phyloP scores from a whole-genome alignment of 345 rosid species.

The Orychophragmus violaceus region DNA sequence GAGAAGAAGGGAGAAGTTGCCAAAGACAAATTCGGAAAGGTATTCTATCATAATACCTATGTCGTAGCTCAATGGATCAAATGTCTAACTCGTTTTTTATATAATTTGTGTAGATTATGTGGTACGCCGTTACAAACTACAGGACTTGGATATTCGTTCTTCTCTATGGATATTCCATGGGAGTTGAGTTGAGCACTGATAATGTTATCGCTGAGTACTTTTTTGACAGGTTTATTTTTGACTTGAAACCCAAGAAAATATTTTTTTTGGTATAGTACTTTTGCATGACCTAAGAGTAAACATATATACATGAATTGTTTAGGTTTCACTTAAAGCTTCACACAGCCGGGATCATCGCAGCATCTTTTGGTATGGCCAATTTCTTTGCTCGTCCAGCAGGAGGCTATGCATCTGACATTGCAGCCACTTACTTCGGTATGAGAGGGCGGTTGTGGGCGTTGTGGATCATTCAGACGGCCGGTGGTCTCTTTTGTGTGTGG shows the following conservation, averaged over 20 bases:
- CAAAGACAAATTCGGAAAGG: slow-evolving; percentile 67
- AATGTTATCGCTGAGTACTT: slow-evolving; percentile 68
- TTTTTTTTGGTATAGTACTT: neutral
- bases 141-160: slow-evolving; percentile 64
- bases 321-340: slow-evolving; percentile 41
- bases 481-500: slow-evolving; percentile 53
- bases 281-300: neutral
- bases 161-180: slow-evolving; percentile 62
- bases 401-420: slow-evolving; percentile 38
- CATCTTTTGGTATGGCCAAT: slow-evolving; percentile 58
- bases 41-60: no score
- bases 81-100: neutral
- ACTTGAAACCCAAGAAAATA: neutral
- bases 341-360: slow-evolving; percentile 51
- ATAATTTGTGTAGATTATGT: slow-evolving; percentile 33
- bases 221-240: slow-evolving; percentile 43
- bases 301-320: neutral
- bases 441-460: slow-evolving; percentile 50
- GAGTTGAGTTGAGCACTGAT: slow-evolving; percentile 62
- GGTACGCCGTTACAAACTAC: slow-evolving; percentile 55
- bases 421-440: slow-evolving; percentile 45
- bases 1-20: slow-evolving; percentile 58
- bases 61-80: no score
- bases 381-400: slow-evolving; percentile 49
- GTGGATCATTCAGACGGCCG: slow-evolving; percentile 50